phyloP scores from a whole-genome alignment of 805 yeast species.

The Barnettozyma populi region DNA sequence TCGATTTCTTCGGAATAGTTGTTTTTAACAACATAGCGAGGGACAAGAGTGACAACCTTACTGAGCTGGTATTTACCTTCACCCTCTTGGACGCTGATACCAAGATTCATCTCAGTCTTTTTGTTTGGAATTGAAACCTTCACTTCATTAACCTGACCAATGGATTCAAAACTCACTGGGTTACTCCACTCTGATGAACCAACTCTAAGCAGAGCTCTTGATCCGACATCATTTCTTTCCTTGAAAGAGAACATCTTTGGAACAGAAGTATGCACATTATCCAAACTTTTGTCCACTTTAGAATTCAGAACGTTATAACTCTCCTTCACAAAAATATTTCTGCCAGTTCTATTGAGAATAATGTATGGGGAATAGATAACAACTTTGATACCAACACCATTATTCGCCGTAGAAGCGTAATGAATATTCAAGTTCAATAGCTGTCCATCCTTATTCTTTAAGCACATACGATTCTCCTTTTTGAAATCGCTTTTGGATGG shows the following conservation, averaged over 20 bases:
- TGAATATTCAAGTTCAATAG: constrained; percentile 55
- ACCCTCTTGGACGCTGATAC: constrained; percentile 74
- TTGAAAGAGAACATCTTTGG: constrained; percentile 89
- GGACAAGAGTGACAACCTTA: constrained; percentile 73
- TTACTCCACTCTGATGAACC: constrained; percentile 68
- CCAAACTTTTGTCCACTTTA: constrained; percentile 28
- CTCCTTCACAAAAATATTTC: constrained; percentile 51
- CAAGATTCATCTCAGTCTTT: constrained; percentile 65
- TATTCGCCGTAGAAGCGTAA: constrained; percentile 47
- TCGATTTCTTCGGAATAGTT: constrained; percentile 49
- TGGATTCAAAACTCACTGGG: constrained; percentile 80
- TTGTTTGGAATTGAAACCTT: constrained; percentile 43
- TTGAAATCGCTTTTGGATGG: constrained; percentile 49
- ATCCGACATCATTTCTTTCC: constrained; percentile 46
- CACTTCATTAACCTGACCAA: constrained; percentile 72
- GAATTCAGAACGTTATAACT: constrained; percentile 48
- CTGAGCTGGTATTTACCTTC: constrained; percentile 75
- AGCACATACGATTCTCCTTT: constrained; percentile 46
- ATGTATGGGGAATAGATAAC: constrained; percentile 82
- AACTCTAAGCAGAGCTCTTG: constrained; percentile 60
- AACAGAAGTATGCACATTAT: constrained; percentile 29
- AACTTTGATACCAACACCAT: constrained; percentile 57
- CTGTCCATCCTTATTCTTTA: constrained; percentile 64
- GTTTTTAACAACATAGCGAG: constrained; percentile 75
- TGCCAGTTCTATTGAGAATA: constrained; percentile 74